Conservation (phyloP, 1,284 basidiomycete genomes). For the Apiotrichum akiyoshidainum region DNA sequence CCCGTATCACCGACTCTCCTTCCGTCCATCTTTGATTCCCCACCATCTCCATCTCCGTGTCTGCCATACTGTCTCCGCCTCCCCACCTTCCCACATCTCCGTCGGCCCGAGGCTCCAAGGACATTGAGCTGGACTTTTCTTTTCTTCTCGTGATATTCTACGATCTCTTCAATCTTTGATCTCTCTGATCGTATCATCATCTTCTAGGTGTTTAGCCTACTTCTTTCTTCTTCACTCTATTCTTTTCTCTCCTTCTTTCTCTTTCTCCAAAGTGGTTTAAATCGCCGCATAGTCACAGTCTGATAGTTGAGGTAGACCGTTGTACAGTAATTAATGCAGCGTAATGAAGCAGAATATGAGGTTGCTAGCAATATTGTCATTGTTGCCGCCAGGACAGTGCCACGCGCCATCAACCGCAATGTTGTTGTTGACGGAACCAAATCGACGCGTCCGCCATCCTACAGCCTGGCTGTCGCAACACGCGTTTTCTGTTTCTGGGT, state of each 20-base stretch:
- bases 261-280: not conserved
- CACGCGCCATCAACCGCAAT: no score
- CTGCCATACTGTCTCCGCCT: not conserved
- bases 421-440: no score
- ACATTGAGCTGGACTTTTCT: constrained; percentile 3
- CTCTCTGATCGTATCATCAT: not conserved
- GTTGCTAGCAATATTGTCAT: not conserved
- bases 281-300: not conserved
- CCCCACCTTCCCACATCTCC: not conserved
- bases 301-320: constrained; percentile 1
- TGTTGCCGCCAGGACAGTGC: no score
- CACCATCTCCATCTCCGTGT: not conserved
- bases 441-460: no score
- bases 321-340: constrained; percentile 2
- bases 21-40: not conserved
- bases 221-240: not conserved
- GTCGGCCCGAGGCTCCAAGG: constrained; percentile 1
- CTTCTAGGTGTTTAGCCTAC: not conserved
- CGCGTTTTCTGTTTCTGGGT: no score
- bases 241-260: not conserved
- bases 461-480: no score
- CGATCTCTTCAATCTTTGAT: not conserved
- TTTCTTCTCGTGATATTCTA: no score
- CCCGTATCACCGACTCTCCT: not conserved
- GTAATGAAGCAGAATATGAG: not conserved